Percentiles rank a stretch among this genome's conserved stretches.
These are phyloP conservation scores for Clonostachys chloroleuca DNA, from an alignment of 2,329 filamentous ascomycete species.

Conservation along the genomic window DNA sequence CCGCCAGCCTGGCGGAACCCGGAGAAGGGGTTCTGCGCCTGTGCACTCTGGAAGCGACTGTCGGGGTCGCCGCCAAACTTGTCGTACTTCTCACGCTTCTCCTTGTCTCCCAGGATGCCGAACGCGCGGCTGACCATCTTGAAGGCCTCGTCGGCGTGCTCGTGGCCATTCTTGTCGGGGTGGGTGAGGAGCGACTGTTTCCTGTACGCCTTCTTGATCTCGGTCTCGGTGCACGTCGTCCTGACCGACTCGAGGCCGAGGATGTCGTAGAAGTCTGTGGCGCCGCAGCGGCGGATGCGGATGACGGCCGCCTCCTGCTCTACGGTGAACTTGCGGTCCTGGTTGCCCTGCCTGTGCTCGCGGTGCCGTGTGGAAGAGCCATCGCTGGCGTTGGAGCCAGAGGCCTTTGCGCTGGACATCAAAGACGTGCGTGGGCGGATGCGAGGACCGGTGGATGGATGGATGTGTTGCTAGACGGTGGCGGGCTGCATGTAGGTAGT, in stretches of 20 bases:
- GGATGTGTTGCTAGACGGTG: too few relatives aligned
- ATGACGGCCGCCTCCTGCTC: conserved; percentile 92
- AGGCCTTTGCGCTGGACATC: conserved; percentile 47
- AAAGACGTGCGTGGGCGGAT: too few relatives aligned
- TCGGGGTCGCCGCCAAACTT: conserved; percentile 90
- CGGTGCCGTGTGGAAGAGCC: conserved; percentile 41
- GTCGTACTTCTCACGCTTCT: conserved; percentile 71
- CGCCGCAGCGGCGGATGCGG: conserved; percentile 76
- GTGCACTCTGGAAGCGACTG: conserved; percentile 68
- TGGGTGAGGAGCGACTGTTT: conserved; percentile 93
- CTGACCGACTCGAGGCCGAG: conserved; percentile 65
- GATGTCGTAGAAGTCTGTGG: conserved; percentile 95
- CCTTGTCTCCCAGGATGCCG: conserved; percentile 38
- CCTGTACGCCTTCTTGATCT: conserved; percentile 97
- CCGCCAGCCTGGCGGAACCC: conserved; percentile 46
- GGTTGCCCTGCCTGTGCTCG: conserved; percentile 72
- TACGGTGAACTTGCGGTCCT: conserved; percentile 73
- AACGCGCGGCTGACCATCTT: conserved; percentile 97
- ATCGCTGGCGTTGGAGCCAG: conserved; percentile 46
- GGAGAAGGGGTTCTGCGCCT: conserved; percentile 58
- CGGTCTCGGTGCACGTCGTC: conserved; percentile 66
- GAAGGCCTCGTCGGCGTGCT: conserved; percentile 94
- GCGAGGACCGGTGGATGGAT: too few relatives aligned
- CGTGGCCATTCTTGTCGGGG: conserved; percentile 97
- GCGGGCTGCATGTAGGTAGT: too few relatives aligned